A percentile compares a stretch with the other conserved stretches of the same genome.
Conservation (phyloP, 1,139 yeast species). For the Pichiaceae sp. region DNA sequence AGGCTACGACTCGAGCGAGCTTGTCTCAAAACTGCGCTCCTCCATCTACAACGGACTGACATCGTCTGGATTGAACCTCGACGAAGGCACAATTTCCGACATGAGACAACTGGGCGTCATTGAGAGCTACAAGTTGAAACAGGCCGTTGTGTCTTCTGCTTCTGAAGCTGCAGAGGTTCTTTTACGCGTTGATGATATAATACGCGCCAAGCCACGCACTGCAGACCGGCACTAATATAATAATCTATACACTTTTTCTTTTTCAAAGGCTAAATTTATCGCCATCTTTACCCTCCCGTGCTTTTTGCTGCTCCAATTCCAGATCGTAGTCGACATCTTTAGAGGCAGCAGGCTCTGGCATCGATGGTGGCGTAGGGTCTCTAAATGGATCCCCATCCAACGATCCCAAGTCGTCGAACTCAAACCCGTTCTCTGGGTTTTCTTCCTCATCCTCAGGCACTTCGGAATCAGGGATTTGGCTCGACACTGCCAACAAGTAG, state of each 20-base stretch:
- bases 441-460: slow-evolving; percentile 51
- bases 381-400: slow-evolving; percentile 33
- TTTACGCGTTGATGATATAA: slow-evolving; percentile 89
- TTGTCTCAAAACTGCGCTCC: slow-evolving; percentile 84
- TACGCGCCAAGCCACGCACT: slow-evolving; percentile 95
- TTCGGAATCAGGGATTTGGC: slow-evolving; percentile 80
- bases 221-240: slow-evolving; percentile 60
- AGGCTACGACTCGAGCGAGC: slow-evolving; percentile 89
- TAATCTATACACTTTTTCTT: slow-evolving; percentile 10
- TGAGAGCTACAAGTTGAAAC: slow-evolving; percentile 84
- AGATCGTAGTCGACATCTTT: slow-evolving; percentile 15
- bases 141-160: slow-evolving; percentile 93
- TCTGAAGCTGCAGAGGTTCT: slow-evolving; percentile 96
- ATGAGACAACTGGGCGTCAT: slow-evolving; percentile 92
- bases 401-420: slow-evolving; percentile 65
- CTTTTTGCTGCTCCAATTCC: slow-evolving; percentile 13
- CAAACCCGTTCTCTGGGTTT: slow-evolving; percentile 48
- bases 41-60: slow-evolving; percentile 90
- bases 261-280: slow-evolving; percentile 20
- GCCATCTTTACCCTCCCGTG: slow-evolving; percentile 9
- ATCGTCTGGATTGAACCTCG: slow-evolving; percentile 84
- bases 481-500: slow-evolving; percentile 89
- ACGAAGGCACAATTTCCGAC: slow-evolving; percentile 78
- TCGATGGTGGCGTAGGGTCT: slow-evolving; percentile 7
- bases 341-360: slow-evolving; percentile 1